phyloP scores from a whole-genome alignment of 1,284 basidiomycete species.

The Cryptococcus sp. region DNA sequence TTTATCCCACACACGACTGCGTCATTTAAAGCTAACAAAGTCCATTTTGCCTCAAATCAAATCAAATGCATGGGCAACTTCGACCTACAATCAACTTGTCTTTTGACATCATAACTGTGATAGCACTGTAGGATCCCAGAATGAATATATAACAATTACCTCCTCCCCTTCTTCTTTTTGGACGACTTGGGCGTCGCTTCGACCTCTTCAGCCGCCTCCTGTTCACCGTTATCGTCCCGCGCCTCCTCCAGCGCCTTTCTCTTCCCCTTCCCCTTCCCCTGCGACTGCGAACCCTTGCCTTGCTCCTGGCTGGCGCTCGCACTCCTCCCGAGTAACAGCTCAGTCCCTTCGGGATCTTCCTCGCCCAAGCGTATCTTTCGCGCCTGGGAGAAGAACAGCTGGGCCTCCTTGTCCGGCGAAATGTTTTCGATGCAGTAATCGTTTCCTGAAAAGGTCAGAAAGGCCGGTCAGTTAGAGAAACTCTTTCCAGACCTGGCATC shows the following conservation, averaged over 20 bases:
- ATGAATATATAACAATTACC: too few species aligned
- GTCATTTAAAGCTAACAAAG: too few species aligned
- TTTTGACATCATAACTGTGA: too few species aligned
- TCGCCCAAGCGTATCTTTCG: constrained; percentile 61
- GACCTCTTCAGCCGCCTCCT: not conserved
- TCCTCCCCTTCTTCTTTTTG: not conserved
- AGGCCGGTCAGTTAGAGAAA: not conserved
- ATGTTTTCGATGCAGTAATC: constrained; percentile 87
- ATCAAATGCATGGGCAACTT: too few species aligned
- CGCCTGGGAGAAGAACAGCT: constrained; percentile 89
- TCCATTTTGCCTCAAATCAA: too few species aligned
- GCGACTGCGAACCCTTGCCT: not conserved
- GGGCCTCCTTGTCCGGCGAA: constrained; percentile 65
- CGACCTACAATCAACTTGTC: too few species aligned
- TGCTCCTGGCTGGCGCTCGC: not conserved
- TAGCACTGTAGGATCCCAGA: too few species aligned
- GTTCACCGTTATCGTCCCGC: not conserved
- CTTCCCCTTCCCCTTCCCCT: not conserved
- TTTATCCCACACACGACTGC: too few species aligned
- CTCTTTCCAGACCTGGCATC: not conserved
- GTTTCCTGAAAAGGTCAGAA: constrained; percentile 61
- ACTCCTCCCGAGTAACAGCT: not conserved
- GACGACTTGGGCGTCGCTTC: not conserved
- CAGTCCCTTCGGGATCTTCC: constrained; percentile 27
- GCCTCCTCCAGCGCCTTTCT: not conserved